phyloP scores from a whole-genome alignment of 2,329 filamentous ascomycete species.

The Apiospora arundinis region DNA sequence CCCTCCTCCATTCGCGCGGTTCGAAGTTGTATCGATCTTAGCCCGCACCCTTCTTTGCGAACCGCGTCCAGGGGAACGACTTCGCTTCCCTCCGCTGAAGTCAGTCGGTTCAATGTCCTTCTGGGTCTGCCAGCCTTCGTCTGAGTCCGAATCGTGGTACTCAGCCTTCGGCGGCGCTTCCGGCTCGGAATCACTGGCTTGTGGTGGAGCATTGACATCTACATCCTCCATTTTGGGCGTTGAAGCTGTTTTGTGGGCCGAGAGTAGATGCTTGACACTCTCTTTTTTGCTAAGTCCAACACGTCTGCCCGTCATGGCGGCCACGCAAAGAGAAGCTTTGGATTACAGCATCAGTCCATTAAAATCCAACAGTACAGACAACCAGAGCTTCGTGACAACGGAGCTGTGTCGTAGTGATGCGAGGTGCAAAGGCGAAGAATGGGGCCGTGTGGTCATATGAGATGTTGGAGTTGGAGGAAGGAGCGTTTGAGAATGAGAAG shows the following conservation, averaged over 20 bases:
- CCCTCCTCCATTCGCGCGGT: background rate
- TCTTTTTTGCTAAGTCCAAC: background rate
- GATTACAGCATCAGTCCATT: background rate
- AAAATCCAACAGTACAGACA: background rate
- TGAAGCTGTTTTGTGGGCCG: background rate
- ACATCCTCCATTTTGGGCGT: background rate
- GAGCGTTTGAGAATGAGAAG: background rate
- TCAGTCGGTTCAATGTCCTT: background rate
- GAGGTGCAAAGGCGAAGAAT: background rate
- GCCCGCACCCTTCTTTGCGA: background rate
- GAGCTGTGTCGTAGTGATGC: background rate
- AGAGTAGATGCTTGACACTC: background rate
- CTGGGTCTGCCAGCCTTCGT: background rate
- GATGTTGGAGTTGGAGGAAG: background rate
- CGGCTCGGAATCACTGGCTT: background rate
- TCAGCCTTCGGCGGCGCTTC: background rate
- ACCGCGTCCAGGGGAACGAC: background rate
- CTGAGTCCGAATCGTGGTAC: background rate
- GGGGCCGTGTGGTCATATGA: background rate
- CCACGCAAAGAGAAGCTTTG: background rate
- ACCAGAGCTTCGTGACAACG: background rate
- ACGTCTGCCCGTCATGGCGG: background rate
- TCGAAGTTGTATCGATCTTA: constrained; percentile 26
- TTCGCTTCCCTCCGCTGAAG: background rate
- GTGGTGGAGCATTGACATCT: background rate